Percentiles rank a stretch among this genome's conserved stretches.
phyloP scores from a whole-genome alignment of 768 basidiomycete genomes.

The Tephrocybe sp. region DNA sequence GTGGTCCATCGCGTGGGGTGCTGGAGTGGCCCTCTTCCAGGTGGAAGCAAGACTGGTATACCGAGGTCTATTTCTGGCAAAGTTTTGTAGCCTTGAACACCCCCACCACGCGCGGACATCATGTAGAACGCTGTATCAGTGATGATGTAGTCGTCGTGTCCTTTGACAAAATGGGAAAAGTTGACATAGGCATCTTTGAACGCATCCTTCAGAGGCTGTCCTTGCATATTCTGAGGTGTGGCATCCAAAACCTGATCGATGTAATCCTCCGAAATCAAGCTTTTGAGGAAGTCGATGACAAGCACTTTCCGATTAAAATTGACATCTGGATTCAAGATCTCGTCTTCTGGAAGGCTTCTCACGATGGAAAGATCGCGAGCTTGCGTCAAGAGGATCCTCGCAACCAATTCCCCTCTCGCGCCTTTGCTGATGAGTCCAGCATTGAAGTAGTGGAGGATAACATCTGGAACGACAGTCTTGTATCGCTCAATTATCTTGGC shows the following conservation, averaged over 20 bases:
- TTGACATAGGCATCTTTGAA: not conserved
- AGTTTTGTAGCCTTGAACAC: not conserved
- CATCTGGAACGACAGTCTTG: not conserved
- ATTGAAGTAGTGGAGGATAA: not conserved
- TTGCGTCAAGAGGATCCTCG: not conserved
- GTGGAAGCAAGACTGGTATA: not conserved
- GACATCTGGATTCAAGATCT: not conserved
- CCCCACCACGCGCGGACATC: not conserved
- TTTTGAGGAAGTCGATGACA: not conserved
- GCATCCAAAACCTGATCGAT: not conserved
- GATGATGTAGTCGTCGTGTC: not conserved
- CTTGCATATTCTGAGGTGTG: not conserved
- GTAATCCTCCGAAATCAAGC: not conserved
- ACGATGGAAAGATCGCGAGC: not conserved
- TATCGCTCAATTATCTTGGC: not conserved
- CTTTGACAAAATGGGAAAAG: conserved; percentile 4
- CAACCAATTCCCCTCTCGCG: conserved; percentile 4
- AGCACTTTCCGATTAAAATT: not conserved
- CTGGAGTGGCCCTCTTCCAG: too few species aligned
- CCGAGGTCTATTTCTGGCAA: not conserved
- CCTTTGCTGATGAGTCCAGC: not conserved
- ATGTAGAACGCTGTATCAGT: not conserved
- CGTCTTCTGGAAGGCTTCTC: not conserved
- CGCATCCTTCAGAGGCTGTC: not conserved
- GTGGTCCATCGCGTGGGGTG: not conserved